Evolutionary conservation across 108 stramenopile genomes (phyloP), one percentile per base, ranked within the genome.

Genomic region (Aurantiochytrium sp.): DNA sequence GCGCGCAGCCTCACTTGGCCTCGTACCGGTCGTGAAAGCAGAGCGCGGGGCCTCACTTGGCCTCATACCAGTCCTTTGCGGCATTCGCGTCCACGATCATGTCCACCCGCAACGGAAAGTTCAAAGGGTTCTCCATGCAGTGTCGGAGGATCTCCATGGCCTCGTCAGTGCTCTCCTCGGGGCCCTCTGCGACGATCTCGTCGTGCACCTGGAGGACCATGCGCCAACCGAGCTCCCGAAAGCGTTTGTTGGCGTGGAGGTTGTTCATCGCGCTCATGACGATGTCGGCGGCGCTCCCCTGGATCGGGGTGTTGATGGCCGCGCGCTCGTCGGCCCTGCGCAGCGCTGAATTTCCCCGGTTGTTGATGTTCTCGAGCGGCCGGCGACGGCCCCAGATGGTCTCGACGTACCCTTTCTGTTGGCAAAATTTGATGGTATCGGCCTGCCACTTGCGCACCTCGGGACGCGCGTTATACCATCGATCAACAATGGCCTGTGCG

Each of bases 241-340:
- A 93, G 45, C 91, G 85, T 55, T 93, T 89, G 87, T 91, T 95
- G 21, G 91, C 86, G 86, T 96, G 96, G 52, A 99, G 96, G 87
- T 97, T 97, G 85, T 96, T 95, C 99, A 99, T 99, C 19, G 98
- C 99, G 95, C 97, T 96, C 98, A 98, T 98, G 2, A 96, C 99
- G 22, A 99, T 95, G 89, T 99, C 99, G 4, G 99, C 99, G 1
- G 99, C 99, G 37, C 97, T 96, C 32, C 99, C 99, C 89, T 99
- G 98, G 54, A 99, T 99, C 12, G 99, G 99, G 12, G 98, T 99
- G 91, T 99, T 99, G 90, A 99, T 99, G 54, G 97, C 97, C 2
- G 98, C 99, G 0, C 99, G 94, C 53, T 95, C 89, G n/a, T 94
- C 95, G 59, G 96, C 96, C 22, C 95, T 94, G 4, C 93, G 34